Evolutionary conservation across 352 stramenopile species (phyloP), one percentile per base, ranked within the genome.

Genomic region (Phytophthora parvispora): DNA sequence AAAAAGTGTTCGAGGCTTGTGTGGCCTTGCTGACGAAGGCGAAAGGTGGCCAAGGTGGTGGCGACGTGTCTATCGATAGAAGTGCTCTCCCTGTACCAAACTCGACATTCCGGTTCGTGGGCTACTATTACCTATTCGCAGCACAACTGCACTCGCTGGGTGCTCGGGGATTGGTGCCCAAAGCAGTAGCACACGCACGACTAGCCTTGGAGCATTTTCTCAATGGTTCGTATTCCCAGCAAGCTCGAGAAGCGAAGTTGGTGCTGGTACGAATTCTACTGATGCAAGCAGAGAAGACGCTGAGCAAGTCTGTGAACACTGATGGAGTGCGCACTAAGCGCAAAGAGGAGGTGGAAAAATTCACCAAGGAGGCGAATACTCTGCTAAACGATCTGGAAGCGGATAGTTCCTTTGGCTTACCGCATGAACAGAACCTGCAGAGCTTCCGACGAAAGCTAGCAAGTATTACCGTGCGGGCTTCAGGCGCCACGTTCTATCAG

Each of bases 1-100:
- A 73, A 20, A 81, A 83, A 49, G 57, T 36, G 1, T 84, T 62
- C 42, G 72, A 84, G 12, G 72, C 76, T 7, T 81, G 65, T 55
- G 69, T 84, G 0, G 69, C 76, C 2, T 24, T 73, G 18, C 55
- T 84, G 12, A 74, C 64, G 12, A 80, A 69, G 22, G 27, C 43
- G 1, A 72, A 58, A 32, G 67, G 69, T 34, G 71, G 68, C 0
- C 58, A 43, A 66, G 69, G 65, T 36, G 66, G 54, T 40, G 72
- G 56, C 0, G 53, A 79, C 55, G 63, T 72, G 18, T 1, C 22
- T 6, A 77, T 81, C 24, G 69, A 74, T 15, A 3, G 10, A 6
- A 73, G 48, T 29, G 27, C 51, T 45, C 53, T 81, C 12, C 73
- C 76, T 4, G 62, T 84, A 5, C 69, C 73, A 2, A 71, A 84